Conservation (phyloP, 352 stramenopile species). For the Pythium volutum region DNA sequence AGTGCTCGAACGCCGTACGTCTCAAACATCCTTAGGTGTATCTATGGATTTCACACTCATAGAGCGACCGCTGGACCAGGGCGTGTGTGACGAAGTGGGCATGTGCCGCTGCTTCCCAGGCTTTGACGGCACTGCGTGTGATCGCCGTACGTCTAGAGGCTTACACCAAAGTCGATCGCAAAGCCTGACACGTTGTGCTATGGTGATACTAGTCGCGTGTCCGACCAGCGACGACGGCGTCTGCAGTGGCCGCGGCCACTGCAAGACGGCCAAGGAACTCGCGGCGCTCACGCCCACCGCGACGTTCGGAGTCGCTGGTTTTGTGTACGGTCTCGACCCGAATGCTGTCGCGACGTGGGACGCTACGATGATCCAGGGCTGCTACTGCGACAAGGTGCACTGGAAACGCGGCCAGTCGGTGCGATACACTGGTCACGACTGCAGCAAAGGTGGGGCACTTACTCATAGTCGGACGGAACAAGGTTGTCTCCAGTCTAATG, state of each 20-base stretch:
- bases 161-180: background rate
- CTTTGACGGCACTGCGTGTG: slow-evolving; percentile 69
- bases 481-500: too few species aligned
- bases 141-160: slow-evolving; percentile 36
- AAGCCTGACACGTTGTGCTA: background rate
- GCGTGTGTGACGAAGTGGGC: slow-evolving; percentile 51
- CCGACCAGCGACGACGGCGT: slow-evolving; percentile 29
- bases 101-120: slow-evolving; percentile 52
- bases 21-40: background rate
- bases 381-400: slow-evolving; percentile 83
- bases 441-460: slow-evolving; percentile 66
- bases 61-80: slow-evolving; percentile 27
- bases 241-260: slow-evolving; percentile 46
- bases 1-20: slow-evolving; percentile 72
- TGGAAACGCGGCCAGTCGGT: slow-evolving; percentile 42
- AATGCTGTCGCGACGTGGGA: slow-evolving; percentile 87
- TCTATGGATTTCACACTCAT: background rate
- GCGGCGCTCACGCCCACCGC: slow-evolving; percentile 46
- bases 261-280: slow-evolving; percentile 47
- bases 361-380: slow-evolving; percentile 79
- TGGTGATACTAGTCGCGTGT: slow-evolving; percentile 54
- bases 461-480: too few species aligned
- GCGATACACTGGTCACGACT: slow-evolving; percentile 76
- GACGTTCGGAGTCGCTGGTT: slow-evolving; percentile 33
- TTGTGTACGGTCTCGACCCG: slow-evolving; percentile 68